Conservation (phyloP, 352 stramenopile species). For the Phytophthora foliorum region DNA sequence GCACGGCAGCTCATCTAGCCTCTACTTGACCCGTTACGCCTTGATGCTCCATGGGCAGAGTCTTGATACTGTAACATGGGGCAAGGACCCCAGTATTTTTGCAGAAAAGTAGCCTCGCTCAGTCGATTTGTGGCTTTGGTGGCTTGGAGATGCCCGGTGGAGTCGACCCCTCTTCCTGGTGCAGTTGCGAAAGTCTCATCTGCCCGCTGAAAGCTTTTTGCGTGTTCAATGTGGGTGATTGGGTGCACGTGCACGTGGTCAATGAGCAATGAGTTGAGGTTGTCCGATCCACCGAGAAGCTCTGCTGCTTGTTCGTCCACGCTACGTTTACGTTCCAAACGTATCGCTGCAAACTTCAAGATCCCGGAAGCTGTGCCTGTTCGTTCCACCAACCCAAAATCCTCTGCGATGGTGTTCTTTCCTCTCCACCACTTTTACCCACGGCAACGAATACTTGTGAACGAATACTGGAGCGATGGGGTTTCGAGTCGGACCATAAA, state of each 20-base stretch:
- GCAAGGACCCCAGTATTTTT: too few relatives aligned
- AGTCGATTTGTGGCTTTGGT: not conserved
- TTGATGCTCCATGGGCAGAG: too few relatives aligned
- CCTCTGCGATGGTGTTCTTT: slow-evolving; percentile 9
- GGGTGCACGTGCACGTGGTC: not conserved
- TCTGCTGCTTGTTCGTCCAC: not conserved
- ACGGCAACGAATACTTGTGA: not conserved
- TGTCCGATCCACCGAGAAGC: not conserved
- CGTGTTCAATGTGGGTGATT: not conserved
- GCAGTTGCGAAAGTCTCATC: too few relatives aligned
- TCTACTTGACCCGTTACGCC: too few relatives aligned
- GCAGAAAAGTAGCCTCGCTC: not conserved
- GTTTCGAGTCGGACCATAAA: slow-evolving; percentile 5
- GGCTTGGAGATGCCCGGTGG: not conserved
- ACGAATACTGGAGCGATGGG: not conserved
- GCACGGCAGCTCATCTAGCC: too few relatives aligned
- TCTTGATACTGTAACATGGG: too few relatives aligned
- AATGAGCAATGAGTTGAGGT: not conserved
- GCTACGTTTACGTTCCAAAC: not conserved
- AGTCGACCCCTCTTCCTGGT: not conserved
- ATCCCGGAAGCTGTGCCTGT: slow-evolving; percentile 13
- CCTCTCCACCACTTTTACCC: slow-evolving; percentile 7
- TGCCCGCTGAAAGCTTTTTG: not conserved
- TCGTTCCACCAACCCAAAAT: slow-evolving; percentile 7
- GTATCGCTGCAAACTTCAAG: slow-evolving; percentile 8